phyloP scores from a whole-genome alignment of 2,329 filamentous ascomycete genomes.

The Nothopassalora personata region DNA sequence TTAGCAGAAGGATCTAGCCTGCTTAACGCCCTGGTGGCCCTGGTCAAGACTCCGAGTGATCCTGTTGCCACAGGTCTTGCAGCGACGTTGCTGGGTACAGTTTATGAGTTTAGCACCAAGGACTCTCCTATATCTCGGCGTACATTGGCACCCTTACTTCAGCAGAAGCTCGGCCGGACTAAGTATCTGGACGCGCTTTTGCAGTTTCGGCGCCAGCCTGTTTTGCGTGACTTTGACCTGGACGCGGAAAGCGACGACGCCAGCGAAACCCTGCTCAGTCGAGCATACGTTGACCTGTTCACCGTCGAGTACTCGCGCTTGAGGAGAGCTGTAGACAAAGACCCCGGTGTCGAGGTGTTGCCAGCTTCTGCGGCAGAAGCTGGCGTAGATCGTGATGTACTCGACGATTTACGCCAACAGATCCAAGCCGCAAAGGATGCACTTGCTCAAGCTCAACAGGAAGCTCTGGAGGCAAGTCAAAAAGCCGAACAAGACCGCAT shows the following conservation, averaged over 20 bases:
- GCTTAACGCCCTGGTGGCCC: constrained; percentile 45
- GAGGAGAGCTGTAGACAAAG: constrained; percentile 78
- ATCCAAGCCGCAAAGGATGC: constrained; percentile 65
- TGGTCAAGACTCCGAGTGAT: constrained; percentile 57
- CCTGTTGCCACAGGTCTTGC: constrained; percentile 57
- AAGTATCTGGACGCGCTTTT: constrained; percentile 78
- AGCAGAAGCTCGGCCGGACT: constrained; percentile 73
- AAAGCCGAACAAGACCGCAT: constrained; percentile 47
- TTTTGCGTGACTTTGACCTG: constrained; percentile 86
- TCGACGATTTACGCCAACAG: constrained; percentile 76
- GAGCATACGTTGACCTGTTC: constrained; percentile 83
- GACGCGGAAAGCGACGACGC: constrained; percentile 22
- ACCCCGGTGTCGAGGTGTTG: constrained; percentile 81
- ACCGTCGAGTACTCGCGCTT: constrained; percentile 93
- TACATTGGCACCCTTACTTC: constrained; percentile 73
- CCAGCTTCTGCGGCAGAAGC: constrained; percentile 77
- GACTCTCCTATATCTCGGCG: constrained; percentile 84
- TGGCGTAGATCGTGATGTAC: constrained; percentile 86
- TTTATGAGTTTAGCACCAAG: constrained; percentile 97
- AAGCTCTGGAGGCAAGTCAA: constrained; percentile 51
- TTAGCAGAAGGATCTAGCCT: constrained; percentile 86
- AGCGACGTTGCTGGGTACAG: constrained; percentile 75
- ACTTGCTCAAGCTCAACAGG: constrained; percentile 53
- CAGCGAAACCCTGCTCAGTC: constrained; percentile 51
- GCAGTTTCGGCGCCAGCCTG: constrained; percentile 68